A percentile compares a stretch with the other conserved stretches of the same genome.
Conservation (phyloP, 1,139 yeast genomes). For the Suhomyces kunorum region DNA sequence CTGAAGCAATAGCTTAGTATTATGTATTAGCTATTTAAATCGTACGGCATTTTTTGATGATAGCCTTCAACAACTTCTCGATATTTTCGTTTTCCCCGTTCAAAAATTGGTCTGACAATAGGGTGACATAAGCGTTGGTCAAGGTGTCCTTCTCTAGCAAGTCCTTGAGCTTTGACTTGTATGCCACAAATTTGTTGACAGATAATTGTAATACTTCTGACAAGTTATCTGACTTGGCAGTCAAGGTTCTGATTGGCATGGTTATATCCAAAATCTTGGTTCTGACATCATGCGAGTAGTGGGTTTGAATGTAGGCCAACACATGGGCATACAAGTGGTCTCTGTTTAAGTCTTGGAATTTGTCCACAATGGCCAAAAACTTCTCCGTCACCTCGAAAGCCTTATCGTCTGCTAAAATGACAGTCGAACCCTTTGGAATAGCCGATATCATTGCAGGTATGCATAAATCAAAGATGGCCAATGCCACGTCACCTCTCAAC, state of each 20-base stretch:
- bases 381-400: constrained; percentile 46
- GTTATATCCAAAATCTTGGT: constrained; percentile 60
- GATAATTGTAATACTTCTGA: constrained; percentile 65
- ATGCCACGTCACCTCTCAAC: constrained; percentile 82
- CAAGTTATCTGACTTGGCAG: constrained; percentile 41
- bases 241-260: constrained; percentile 62
- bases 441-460: constrained; percentile 49
- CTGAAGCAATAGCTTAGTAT: constrained; percentile 10
- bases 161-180: constrained; percentile 45
- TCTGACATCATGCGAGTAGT: constrained; percentile 39
- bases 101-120: constrained; percentile 33
- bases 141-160: constrained; percentile 42
- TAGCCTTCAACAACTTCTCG: constrained; percentile 38
- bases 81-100: constrained; percentile 36
- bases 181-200: constrained; percentile 70
- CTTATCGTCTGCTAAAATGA: constrained; percentile 33
- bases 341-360: constrained; percentile 69
- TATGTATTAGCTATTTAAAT: constrained; percentile 10
- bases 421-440: constrained; percentile 30
- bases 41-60: constrained; percentile 39
- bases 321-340: constrained; percentile 67
- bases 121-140: constrained; percentile 46
- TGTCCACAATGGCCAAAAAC: constrained; percentile 60
- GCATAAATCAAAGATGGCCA: constrained; percentile 77
- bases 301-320: constrained; percentile 48